Conservation (phyloP, 129 eudicot species). For the Scalesia atractyloides region DNA sequence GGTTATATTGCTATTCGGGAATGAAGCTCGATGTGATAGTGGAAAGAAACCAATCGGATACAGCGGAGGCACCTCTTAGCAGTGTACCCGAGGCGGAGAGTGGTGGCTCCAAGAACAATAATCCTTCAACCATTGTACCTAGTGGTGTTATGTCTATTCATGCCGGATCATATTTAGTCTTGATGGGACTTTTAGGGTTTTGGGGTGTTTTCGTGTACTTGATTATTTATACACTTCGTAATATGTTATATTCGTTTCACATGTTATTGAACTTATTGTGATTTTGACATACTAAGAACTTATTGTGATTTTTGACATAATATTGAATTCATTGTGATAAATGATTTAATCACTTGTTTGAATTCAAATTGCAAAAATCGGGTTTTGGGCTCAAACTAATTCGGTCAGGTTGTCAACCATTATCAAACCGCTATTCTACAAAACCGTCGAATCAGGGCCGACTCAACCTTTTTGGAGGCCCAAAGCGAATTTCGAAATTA, state of each 20-base stretch:
- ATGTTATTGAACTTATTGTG: neutral
- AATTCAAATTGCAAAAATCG: too few species aligned
- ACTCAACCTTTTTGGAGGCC: too few species aligned
- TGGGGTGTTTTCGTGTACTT: slow-evolving; percentile 15
- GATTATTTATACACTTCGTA: slow-evolving; percentile 3
- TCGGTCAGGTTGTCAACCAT: too few species aligned
- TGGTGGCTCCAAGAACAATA: slow-evolving; percentile 55
- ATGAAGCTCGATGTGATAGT: slow-evolving; percentile 73
- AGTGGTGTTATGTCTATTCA: slow-evolving; percentile 29
- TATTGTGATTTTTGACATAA: neutral
- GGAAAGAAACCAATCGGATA: slow-evolving; percentile 31
- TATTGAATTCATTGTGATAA: too few species aligned
- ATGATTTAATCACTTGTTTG: too few species aligned
- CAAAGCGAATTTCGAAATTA: too few species aligned
- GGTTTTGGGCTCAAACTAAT: too few species aligned
- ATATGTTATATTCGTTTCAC: slow-evolving; percentile 24
- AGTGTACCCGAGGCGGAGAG: slow-evolving; percentile 47
- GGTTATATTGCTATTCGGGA: slow-evolving; percentile 64
- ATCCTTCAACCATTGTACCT: slow-evolving; percentile 40
- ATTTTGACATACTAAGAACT: neutral
- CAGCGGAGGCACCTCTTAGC: slow-evolving; percentile 42
- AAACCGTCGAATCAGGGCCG: too few species aligned
- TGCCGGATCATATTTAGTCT: slow-evolving; percentile 23
- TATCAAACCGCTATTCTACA: too few species aligned
- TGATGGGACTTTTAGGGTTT: slow-evolving; percentile 34